phyloP scores from a whole-genome alignment of 2,329 filamentous ascomycete genomes.

The Nannizziopsis arthrosporioides region DNA sequence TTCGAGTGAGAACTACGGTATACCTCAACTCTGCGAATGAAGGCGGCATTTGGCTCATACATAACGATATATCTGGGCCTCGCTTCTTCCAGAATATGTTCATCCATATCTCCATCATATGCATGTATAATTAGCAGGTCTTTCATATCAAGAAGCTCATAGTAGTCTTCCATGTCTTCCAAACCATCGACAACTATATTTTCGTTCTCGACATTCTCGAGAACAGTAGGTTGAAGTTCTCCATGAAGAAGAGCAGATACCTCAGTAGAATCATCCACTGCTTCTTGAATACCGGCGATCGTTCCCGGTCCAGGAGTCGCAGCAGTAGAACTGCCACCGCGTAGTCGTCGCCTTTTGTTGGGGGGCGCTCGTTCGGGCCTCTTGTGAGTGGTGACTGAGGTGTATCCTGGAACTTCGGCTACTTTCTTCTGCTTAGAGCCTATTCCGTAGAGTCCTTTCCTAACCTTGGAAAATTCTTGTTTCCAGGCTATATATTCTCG shows the following conservation, averaged over 20 bases:
- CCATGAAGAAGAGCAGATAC: constrained; percentile 65
- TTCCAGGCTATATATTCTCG: constrained; percentile 87
- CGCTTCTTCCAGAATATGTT: constrained; percentile 88
- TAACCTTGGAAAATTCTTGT: constrained; percentile 74
- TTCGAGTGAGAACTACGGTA: constrained; percentile 90
- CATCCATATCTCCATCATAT: constrained; percentile 91
- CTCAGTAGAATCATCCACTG: constrained; percentile 65
- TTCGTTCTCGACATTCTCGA: constrained; percentile 51
- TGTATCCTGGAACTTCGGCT: constrained; percentile 17
- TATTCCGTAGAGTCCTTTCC: constrained; percentile 34
- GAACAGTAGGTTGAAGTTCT: constrained; percentile 68
- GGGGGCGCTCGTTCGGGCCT: constrained; percentile 56
- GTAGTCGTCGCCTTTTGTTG: constrained; percentile 74
- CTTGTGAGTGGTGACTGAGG: constrained; percentile 14
- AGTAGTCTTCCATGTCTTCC: constrained; percentile 85
- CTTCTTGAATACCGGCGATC: constrained; percentile 63
- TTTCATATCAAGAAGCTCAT: constrained; percentile 80
- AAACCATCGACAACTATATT: constrained; percentile 65
- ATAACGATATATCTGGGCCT: constrained; percentile 93
- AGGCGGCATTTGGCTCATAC: constrained; percentile 93
- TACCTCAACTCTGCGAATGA: constrained; percentile 87
- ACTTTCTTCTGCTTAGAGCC: constrained; percentile 21
- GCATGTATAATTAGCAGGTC: constrained; percentile 82
- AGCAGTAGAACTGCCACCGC: constrained; percentile 57
- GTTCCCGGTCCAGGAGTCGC: constrained; percentile 52